Base-by-base conservation (phyloP, 176 grass and related monocot genomes). In the Cymbopogon citratus region DNA sequence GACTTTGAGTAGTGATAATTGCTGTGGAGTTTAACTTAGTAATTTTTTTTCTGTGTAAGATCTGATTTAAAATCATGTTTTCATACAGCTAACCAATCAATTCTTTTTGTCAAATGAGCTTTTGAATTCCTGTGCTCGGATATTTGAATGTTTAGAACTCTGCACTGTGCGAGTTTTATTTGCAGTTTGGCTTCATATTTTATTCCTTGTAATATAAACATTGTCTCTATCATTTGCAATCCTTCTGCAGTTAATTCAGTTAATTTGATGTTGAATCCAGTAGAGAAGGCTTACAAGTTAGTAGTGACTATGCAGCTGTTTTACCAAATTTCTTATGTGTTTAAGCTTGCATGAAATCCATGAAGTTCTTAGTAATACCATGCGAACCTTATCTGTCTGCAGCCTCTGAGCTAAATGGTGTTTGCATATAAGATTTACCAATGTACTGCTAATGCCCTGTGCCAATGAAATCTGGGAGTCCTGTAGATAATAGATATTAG, bases 141-240 rank as follows among this genome's bases (percentile, higher is more conserved):
- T 29, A 46, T 61, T 39, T 12, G 21, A 69, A 78, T 71, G 35
- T 44, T 71, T 31, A 56, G 43, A 85, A 80, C 54, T 73, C 48
- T 63, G 9, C 14, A 24, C 23, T 63, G 19, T 41, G 43, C 3
- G 11, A 68, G 34, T 4, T 38, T 12, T 39, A 38, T 68, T 69
- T 0, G 25, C 5, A 44, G 68, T 8, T 71, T 71, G 12, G 39
- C 12, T 45, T 71, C 39, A 9, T 24, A 16, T 45, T 40, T 6
- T 13, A 69, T 24, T 69, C 35, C 18, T 21, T 69, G 12, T 46
- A 15, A 27, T 71, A 45, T 39, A 12, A 15, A 44, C 12, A 71
- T 44, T 23, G 1, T 26, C 0, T 26, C n/a, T 44, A 71, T 15
- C 12, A 43, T 25, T 23, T 71, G 66, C 11, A 23, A 41, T 71